Percentiles rank a stretch among this genome's conserved stretches.
Conservation (phyloP, 345 rosid genomes). For the Bruguiera gymnorhiza region DNA sequence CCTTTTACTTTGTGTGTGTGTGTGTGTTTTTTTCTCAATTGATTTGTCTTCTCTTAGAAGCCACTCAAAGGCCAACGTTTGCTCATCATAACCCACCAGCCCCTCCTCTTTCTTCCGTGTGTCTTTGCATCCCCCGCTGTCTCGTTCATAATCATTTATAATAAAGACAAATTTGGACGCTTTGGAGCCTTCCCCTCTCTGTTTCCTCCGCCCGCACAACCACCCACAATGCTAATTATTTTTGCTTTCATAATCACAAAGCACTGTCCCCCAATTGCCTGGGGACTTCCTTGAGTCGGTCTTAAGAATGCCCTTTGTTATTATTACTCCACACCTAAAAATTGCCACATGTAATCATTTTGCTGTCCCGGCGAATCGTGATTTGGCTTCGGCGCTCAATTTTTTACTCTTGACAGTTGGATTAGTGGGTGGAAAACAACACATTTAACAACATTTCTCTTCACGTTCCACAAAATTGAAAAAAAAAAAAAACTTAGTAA, state of each 20-base stretch:
- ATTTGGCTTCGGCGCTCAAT: no score
- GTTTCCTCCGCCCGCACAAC: conserved; percentile 19
- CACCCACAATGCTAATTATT: not conserved
- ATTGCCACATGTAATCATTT: no score
- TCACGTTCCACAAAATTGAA: no score
- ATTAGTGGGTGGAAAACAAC: no score
- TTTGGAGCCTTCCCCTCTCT: not conserved
- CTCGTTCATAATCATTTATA: conserved; percentile 13
- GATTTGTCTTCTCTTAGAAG: conserved; percentile 35
- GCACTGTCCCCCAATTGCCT: conserved; percentile 3
- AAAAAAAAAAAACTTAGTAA: no score
- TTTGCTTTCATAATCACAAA: not conserved
- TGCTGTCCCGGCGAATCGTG: no score
- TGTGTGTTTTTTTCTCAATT: not conserved
- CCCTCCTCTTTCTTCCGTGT: not conserved
- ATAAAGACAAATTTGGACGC: not conserved
- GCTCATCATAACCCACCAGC: conserved; percentile 9
- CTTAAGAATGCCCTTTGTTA: not conserved
- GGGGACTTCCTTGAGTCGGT: not conserved
- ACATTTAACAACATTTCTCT: no score
- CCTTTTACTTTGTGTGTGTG: no score
- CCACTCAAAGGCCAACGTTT: conserved; percentile 19
- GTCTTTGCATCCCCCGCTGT: not conserved
- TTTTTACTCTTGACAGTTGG: no score
- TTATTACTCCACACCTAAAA: no score